Evolutionary conservation across 148 eudicot species (phyloP).

Genomic region (Rhododendron ferrugineum): DNA sequence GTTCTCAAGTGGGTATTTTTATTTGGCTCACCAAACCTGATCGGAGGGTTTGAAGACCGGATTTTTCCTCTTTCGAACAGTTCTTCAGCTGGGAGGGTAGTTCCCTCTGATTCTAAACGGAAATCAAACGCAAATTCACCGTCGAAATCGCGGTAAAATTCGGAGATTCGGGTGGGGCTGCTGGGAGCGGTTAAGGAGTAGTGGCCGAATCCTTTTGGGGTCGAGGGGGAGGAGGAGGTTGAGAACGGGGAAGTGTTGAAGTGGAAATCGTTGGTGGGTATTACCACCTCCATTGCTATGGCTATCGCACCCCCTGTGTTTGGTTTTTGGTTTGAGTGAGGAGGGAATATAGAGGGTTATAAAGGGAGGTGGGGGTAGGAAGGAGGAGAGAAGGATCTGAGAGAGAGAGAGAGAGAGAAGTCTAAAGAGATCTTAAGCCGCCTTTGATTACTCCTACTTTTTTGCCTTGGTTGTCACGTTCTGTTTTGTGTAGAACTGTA

Average conservation of each 20-base stretch:
- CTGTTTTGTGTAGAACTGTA: neutral
- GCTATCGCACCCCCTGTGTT: neutral
- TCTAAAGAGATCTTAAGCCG: conserved; percentile 14
- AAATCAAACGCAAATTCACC: conserved; percentile 34
- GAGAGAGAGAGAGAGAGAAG: neutral
- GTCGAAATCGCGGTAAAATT: conserved; percentile 17
- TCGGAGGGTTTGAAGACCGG: conserved; percentile 23
- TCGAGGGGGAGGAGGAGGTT: conserved; percentile 41
- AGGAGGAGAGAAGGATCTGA: conserved; percentile 6
- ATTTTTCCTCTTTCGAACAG: conserved; percentile 50
- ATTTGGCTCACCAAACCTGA: neutral
- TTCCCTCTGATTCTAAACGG: conserved; percentile 12
- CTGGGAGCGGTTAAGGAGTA: conserved; percentile 47
- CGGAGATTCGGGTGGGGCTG: conserved; percentile 29
- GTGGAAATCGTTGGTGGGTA: conserved; percentile 28
- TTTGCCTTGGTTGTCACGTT: neutral
- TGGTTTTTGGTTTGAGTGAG: neutral
- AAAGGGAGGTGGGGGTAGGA: neutral
- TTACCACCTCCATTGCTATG: conserved; percentile 27
- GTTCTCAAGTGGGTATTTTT: neutral
- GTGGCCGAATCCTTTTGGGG: conserved; percentile 38
- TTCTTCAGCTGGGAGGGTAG: conserved; percentile 34
- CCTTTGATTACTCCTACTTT: conserved; percentile 24
- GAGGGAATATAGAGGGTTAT: neutral
- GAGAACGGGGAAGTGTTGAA: conserved; percentile 25